Percentiles rank a stretch among this genome's conserved stretches.
Conservation (phyloP, 129 eudicot genomes). For the Centaurea solstitialis region DNA sequence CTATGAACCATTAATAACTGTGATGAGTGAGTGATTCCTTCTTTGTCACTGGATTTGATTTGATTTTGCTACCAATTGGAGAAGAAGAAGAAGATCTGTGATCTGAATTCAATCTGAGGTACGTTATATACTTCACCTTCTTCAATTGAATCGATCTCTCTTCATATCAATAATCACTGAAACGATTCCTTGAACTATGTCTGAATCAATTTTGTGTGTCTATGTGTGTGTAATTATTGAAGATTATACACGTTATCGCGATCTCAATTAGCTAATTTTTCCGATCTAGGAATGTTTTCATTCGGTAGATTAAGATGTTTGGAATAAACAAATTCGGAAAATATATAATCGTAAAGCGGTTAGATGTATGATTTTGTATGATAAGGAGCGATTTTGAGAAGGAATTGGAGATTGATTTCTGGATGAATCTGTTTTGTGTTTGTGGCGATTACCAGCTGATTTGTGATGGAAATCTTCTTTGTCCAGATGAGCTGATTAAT, state of each 20-base stretch:
- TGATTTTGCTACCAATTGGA: not conserved
- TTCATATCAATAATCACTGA: no score
- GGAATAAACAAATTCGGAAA: constrained; percentile 10
- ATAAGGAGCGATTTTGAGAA: not conserved
- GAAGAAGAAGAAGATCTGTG: constrained; percentile 17
- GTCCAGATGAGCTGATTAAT: not conserved
- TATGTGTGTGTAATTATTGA: not conserved
- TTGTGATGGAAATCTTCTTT: not conserved
- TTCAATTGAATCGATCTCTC: no score
- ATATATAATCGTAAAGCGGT: not conserved
- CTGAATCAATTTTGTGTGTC: constrained; percentile 4
- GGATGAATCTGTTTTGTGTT: not conserved
- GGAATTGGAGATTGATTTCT: not conserved
- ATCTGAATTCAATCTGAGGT: constrained; percentile 36
- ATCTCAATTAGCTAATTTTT: constrained; percentile 12
- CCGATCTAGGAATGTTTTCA: not conserved
- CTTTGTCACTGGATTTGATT: constrained; percentile 6
- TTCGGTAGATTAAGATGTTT: not conserved
- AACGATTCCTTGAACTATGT: not conserved
- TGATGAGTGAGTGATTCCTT: not conserved
- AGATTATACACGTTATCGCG: not conserved
- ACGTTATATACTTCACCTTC: not conserved
- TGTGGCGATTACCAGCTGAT: constrained; percentile 2
- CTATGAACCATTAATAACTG: constrained; percentile 9
- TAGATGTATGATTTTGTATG: not conserved